Conservation (phyloP, 2,329 filamentous ascomycete genomes). For the Cladosporium sp. region DNA sequence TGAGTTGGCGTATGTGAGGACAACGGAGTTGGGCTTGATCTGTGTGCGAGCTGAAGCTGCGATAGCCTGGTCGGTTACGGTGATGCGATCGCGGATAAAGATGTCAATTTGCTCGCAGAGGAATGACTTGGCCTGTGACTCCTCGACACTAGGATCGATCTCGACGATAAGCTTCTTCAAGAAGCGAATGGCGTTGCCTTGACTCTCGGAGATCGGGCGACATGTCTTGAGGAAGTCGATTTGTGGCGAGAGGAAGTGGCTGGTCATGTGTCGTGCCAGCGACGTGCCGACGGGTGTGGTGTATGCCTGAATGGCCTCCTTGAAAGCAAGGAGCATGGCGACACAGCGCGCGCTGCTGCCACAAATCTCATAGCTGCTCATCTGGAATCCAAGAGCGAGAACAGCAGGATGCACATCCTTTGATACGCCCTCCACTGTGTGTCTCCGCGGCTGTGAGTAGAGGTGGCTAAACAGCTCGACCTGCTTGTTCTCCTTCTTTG, state of each 20-base stretch:
- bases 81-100: conserved; percentile 89
- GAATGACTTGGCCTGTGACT: conserved; percentile 76
- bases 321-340: conserved; percentile 84
- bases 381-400: conserved; percentile 81
- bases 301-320: conserved; percentile 91
- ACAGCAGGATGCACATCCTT: conserved; percentile 84
- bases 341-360: conserved; percentile 88
- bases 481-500: conserved; percentile 60
- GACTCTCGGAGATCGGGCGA: conserved; percentile 92
- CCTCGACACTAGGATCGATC: conserved; percentile 81
- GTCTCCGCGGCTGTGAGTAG: conserved; percentile 71
- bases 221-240: conserved; percentile 93
- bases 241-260: conserved; percentile 87
- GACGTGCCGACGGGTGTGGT: conserved; percentile 81
- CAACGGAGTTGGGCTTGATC: conserved; percentile 75
- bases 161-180: conserved; percentile 90
- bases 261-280: conserved; percentile 85
- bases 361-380: conserved; percentile 83
- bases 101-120: conserved; percentile 80
- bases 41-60: conserved; percentile 71
- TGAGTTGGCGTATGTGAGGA: conserved; percentile 85
- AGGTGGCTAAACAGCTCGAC: conserved; percentile 69
- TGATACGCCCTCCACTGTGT: conserved; percentile 59
- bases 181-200: conserved; percentile 95
- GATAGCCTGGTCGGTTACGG: conserved; percentile 82